These are phyloP conservation scores for Lentinula lateritia DNA, from an alignment of 768 basidiomycete species.

Conservation along the genomic window DNA sequence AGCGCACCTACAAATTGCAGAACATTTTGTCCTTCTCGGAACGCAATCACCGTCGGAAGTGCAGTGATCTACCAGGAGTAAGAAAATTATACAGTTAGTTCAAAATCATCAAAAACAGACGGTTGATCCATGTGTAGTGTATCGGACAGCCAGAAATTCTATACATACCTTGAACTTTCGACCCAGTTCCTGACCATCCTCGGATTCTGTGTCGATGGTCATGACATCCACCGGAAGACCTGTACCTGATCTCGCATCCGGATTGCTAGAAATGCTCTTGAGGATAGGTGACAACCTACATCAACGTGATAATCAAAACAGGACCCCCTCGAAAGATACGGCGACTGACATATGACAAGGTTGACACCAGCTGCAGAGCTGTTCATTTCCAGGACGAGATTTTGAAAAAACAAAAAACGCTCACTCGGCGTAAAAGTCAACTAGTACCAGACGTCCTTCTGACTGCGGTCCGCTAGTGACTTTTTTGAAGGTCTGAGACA, in stretches of 20 bases:
- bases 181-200: slow-evolving; percentile 47
- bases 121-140: background rate
- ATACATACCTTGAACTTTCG: slow-evolving; percentile 41
- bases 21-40: slow-evolving; percentile 57
- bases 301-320: background rate
- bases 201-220: slow-evolving; percentile 58
- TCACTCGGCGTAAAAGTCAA: slow-evolving; percentile 80
- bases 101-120: background rate
- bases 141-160: background rate
- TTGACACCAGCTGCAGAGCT: slow-evolving; percentile 59
- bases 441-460: slow-evolving; percentile 53
- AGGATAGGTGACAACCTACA: slow-evolving; percentile 58
- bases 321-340: background rate
- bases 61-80: slow-evolving; percentile 48
- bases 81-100: background rate
- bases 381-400: background rate
- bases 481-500: slow-evolving; percentile 32
- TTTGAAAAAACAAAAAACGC: slow-evolving; percentile 19
- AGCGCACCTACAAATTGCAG: slow-evolving; percentile 60
- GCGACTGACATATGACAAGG: slow-evolving; percentile 50
- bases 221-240: slow-evolving; percentile 65
- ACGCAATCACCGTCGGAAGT: slow-evolving; percentile 78
- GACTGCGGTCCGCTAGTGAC: slow-evolving; percentile 20
- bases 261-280: slow-evolving; percentile 47
- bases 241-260: slow-evolving; percentile 38